Evolutionary conservation across 345 rosid species (phyloP).

Genomic region (Euphorbia lathyris): DNA sequence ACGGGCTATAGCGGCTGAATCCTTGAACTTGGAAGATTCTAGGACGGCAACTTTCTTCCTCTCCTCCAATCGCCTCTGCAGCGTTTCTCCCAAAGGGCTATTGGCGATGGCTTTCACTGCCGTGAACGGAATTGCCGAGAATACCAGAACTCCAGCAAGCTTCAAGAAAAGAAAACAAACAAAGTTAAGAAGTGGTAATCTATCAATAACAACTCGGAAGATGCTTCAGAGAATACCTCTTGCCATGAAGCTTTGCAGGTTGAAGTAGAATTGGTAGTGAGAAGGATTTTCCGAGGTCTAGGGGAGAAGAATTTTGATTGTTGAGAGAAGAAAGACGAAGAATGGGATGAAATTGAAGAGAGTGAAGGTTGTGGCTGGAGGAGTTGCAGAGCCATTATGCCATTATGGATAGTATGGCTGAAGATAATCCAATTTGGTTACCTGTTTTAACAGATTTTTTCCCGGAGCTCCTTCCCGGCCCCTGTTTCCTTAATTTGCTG

Average conservation of each 20-base stretch:
- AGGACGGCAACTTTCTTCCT: constrained; percentile 60
- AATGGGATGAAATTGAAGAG: constrained; percentile 16
- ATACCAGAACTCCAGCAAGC: constrained; percentile 86
- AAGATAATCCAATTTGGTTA: too few species aligned
- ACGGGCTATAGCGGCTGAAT: constrained; percentile 61
- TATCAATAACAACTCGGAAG: not conserved
- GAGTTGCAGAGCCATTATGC: not conserved
- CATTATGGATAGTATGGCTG: not conserved
- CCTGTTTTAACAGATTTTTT: too few species aligned
- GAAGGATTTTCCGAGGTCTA: constrained; percentile 6
- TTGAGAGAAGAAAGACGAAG: constrained; percentile 24
- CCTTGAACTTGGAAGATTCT: constrained; percentile 55
- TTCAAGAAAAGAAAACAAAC: constrained; percentile 13
- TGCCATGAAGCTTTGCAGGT: constrained; percentile 82
- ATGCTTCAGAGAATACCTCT: constrained; percentile 45
- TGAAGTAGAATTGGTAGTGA: constrained; percentile 23
- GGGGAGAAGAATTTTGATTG: constrained; percentile 1
- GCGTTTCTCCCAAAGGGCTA: constrained; percentile 72
- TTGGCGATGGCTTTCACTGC: constrained; percentile 92
- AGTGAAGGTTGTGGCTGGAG: constrained; percentile 27
- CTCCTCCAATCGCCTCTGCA: constrained; percentile 61
- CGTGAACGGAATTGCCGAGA: constrained; percentile 90
- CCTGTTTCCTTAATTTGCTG: too few species aligned
- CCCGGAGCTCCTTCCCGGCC: too few species aligned
- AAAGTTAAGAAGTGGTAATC: not conserved